Evolutionary conservation across 257 asterid genomes (phyloP).

Genomic region (Eucommia ulmoides): DNA sequence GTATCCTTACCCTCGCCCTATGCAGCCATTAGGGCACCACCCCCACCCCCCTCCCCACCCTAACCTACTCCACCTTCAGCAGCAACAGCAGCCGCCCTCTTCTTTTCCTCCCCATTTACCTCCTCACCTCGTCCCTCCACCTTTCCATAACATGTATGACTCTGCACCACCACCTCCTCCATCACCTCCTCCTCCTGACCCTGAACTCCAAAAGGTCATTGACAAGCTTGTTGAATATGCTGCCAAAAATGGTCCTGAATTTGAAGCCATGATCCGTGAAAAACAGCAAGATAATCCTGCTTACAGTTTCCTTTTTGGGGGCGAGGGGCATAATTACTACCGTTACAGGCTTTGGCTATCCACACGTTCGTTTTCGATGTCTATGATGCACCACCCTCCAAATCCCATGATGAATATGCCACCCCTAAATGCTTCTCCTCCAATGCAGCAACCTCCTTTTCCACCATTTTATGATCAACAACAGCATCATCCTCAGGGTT

Average conservation of each 20-base stretch:
- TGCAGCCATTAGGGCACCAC: slow-evolving; percentile 61
- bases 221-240: slow-evolving; percentile 87
- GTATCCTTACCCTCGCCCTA: slow-evolving; percentile 66
- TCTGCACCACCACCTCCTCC: slow-evolving; percentile 74
- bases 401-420: slow-evolving; percentile 66
- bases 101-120: slow-evolving; percentile 69
- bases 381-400: slow-evolving; percentile 65
- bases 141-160: slow-evolving; percentile 62
- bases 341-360: slow-evolving; percentile 72
- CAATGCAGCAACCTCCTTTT: slow-evolving; percentile 62
- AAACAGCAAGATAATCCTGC: slow-evolving; percentile 93
- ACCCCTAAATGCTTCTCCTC: slow-evolving; percentile 54
- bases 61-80: slow-evolving; percentile 31
- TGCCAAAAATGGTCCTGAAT: slow-evolving; percentile 90
- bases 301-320: slow-evolving; percentile 84
- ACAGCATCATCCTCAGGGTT: slow-evolving; percentile 54
- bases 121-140: slow-evolving; percentile 55
- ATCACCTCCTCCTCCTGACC: slow-evolving; percentile 90
- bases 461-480: slow-evolving; percentile 64
- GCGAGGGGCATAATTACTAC: slow-evolving; percentile 90
- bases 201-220: slow-evolving; percentile 85
- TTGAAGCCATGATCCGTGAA: slow-evolving; percentile 94
- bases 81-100: slow-evolving; percentile 63
- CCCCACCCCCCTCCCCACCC: slow-evolving; percentile 74
- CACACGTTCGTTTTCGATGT: slow-evolving; percentile 56